Base-by-base conservation (phyloP, 306 rosid species). In the Sophora flavescens region DNA sequence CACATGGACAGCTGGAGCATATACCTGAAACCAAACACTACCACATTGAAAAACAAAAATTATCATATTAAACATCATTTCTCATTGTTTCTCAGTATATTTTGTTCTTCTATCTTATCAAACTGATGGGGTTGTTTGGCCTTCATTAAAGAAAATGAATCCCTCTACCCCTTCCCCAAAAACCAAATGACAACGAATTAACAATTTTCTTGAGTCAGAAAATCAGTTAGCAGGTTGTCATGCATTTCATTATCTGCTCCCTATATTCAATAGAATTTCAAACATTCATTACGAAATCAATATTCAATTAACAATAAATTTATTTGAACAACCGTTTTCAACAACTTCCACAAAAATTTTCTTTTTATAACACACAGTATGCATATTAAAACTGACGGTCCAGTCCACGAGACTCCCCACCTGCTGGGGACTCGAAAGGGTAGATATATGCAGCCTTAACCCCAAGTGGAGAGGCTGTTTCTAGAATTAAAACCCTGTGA, bases 1-100 rank as follows among this genome's bases (percentile, higher is more conserved):
- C 83, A 75, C 93, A 41, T 88, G 77, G 60, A 95, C 78, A 6
- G 93, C 75, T 7, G 97, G 96, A 77, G 86, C 84, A 78, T 89
- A 92, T 6, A 95, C 83, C 99, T 95, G 86, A 75, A 90, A 74
- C 68, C 83, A 64, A 78, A 88, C 53, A 56, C 47, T 38, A 58
- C 8, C 12, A 42, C 18, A 35, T 81, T 53, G 47, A 9, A 51
- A 69, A 39, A 32, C 41, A 44, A 66, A 50, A 66, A 4, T 38
- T 1, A 59, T 47, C 59, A 39, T 47, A 62, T 50, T 65, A 81
- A 70, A 62, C 39, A 59, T 1, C 38, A 33, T 69, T 79, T 70
- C 61, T 33, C 44, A n/a, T 18, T 44, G 50, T 33, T 67, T 18
- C 17, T 64, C 32, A 30, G 47, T 18, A 26, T 59, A 26, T 59